Conservation (phyloP, 108 stramenopile species). For the Skeletonema grethae region DNA sequence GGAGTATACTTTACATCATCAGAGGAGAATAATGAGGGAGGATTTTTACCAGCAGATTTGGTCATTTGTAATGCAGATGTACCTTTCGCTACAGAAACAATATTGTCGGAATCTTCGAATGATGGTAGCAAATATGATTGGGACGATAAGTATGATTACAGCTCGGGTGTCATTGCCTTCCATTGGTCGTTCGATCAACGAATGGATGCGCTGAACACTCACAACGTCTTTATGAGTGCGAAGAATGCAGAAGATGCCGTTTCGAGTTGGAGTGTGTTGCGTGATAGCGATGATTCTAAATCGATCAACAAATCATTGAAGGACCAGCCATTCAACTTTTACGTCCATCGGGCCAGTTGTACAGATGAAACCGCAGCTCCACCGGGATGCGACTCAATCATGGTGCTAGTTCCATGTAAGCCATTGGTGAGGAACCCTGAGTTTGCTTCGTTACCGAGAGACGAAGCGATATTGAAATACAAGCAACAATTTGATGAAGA, state of each 20-base stretch:
- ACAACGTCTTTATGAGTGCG: constrained; percentile 86
- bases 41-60: constrained; percentile 74
- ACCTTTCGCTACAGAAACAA: constrained; percentile 75
- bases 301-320: constrained; percentile 9
- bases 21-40: constrained; percentile 4
- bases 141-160: constrained; percentile 72
- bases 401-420: constrained; percentile 81
- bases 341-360: constrained; percentile 78
- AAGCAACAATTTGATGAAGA: constrained; percentile 68
- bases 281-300: constrained; percentile 15
- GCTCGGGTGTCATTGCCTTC: constrained; percentile 88
- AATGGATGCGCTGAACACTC: constrained; percentile 73
- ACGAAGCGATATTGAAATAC: constrained; percentile 60
- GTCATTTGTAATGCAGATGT: constrained; percentile 90
- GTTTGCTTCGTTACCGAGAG: constrained; percentile 44
- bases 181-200: constrained; percentile 78
- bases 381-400: constrained; percentile 80
- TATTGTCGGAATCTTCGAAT: constrained; percentile 20
- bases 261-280: constrained; percentile 66
- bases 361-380: constrained; percentile 84
- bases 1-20: constrained; percentile 46
- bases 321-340: constrained; percentile 82
- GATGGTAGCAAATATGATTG: constrained; percentile 58
- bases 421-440: constrained; percentile 49
- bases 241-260: constrained; percentile 50